Evolutionary conservation across 2,329 filamentous ascomycete genomes (phyloP).

Genomic region (Fusarium austroafricanum): DNA sequence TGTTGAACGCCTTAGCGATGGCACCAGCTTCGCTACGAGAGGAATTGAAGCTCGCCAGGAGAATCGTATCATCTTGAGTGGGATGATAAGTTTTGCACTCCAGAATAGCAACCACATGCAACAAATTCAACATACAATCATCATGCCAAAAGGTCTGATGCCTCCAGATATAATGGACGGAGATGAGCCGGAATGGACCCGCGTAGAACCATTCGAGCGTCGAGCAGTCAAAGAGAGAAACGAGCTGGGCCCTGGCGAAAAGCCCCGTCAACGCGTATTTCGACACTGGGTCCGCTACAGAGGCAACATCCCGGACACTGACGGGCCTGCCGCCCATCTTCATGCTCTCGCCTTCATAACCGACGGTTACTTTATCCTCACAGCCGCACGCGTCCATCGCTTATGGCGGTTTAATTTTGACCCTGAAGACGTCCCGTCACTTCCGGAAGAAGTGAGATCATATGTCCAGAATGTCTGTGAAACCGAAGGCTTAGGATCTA

Average conservation of each 20-base stretch:
- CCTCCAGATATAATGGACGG: not conserved
- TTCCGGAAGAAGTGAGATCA: not conserved
- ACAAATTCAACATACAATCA: not conserved
- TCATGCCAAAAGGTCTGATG: too few species aligned
- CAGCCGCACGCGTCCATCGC: not conserved
- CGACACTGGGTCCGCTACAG: not conserved
- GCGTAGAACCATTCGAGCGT: not conserved
- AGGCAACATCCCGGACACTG: not conserved
- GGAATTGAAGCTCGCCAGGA: not conserved
- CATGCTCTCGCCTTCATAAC: not conserved
- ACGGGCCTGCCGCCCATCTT: not conserved
- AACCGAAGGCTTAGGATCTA: not conserved
- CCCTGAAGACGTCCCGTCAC: not conserved
- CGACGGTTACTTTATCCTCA: not conserved
- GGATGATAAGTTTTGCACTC: not conserved
- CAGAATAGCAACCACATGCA: fast-evolving
- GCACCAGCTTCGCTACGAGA: not conserved
- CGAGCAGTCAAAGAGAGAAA: not conserved
- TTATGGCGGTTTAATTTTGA: not conserved
- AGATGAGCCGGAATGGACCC: not conserved
- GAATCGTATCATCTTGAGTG: not conserved
- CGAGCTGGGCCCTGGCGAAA: too few species aligned
- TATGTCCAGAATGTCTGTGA: not conserved
- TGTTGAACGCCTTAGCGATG: not conserved
- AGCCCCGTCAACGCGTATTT: not conserved